Base-by-base conservation (phyloP, 257 asterid species). In the Mentha longifolia region DNA sequence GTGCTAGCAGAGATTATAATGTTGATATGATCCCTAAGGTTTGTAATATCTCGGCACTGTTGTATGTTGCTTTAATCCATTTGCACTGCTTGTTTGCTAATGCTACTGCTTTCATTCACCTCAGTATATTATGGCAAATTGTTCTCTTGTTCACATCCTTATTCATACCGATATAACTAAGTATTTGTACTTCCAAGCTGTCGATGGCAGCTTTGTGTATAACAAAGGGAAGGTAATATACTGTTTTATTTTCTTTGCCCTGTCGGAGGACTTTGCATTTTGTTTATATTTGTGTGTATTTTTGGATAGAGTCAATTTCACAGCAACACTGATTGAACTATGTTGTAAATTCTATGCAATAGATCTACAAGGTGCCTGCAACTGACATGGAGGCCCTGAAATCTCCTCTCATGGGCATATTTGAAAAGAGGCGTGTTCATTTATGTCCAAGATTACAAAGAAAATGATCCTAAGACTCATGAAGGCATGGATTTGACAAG, bases 11-110 rank as follows among this genome's bases (percentile, higher is more conserved):
- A 83, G 98, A 91, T 66, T 93, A 89, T 72, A 93, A 91, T 54
- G 98, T 93, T 49, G 98, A 93, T 86, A 93, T 93, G 98, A 83
- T 86, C 57, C 98, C 98, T 16, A 93, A 93, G 98, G 98, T 93
- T 68, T 74, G 55, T 46, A 52, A 43, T 56, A 43, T 51, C 61
- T 74, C 7, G 68, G 62, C 43, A 49, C 45, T 60, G 30, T 41
- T 63, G 56, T 41, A 68, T 61, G 59, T 67, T 30, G 51, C 61
- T 39, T 54, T 43, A 50, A n/a, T 49, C 3, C 11, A 14, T 37
- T 66, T 39, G 50, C 59, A 9, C 37, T 72, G 70, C 62, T 66
- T 68, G 33, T 42, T 60, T 56, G 55, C 20, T 76, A 10, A 76
- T 28, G 46, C 45, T 59, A 65, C 46, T 70, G 8, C 49, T 75